Percentiles rank a stretch among this genome's conserved stretches.
Conservation (phyloP, 192 early-diverging fungal species). For the Tieghemiomyces parasiticus region DNA sequence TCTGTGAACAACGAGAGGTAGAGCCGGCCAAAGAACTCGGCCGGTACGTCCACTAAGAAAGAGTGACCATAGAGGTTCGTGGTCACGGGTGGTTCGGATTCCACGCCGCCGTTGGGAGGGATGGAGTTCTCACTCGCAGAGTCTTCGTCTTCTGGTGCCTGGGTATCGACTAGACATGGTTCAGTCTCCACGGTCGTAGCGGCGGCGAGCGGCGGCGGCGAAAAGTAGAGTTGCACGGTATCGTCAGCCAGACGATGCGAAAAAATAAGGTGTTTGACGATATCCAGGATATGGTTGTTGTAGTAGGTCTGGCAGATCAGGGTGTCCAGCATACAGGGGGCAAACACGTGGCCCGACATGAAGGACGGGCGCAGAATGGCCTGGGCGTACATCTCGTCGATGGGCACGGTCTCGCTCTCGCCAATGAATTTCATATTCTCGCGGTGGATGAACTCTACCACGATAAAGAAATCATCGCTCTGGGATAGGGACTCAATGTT, state of each 20-base stretch:
- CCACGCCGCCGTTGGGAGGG: conserved; percentile 4
- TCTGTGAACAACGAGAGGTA: conserved; percentile 33
- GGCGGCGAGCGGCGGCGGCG: neutral
- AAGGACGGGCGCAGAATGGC: conserved; percentile 49
- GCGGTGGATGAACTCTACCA: conserved; percentile 53
- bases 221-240: conserved; percentile 23
- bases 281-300: conserved; percentile 38
- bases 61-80: conserved; percentile 24
- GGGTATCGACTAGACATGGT: conserved; percentile 2
- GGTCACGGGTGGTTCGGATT: conserved; percentile 9
- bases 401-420: conserved; percentile 35
- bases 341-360: conserved; percentile 55
- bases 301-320: conserved; percentile 59
- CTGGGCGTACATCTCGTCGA: conserved; percentile 41
- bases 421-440: conserved; percentile 69
- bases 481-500: conserved; percentile 45
- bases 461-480: conserved; percentile 38
- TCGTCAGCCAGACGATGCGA: conserved; percentile 26
- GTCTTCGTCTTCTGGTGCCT: neutral
- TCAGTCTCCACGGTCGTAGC: neutral
- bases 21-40: conserved; percentile 21
- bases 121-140: conserved; percentile 13
- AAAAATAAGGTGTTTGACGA: conserved; percentile 43
- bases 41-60: conserved; percentile 31
- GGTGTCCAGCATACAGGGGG: conserved; percentile 52